Percentiles rank a stretch among this genome's conserved stretches.
Conservation (phyloP, 352 stramenopile species). For the Phytophthora fragariaefolia region DNA sequence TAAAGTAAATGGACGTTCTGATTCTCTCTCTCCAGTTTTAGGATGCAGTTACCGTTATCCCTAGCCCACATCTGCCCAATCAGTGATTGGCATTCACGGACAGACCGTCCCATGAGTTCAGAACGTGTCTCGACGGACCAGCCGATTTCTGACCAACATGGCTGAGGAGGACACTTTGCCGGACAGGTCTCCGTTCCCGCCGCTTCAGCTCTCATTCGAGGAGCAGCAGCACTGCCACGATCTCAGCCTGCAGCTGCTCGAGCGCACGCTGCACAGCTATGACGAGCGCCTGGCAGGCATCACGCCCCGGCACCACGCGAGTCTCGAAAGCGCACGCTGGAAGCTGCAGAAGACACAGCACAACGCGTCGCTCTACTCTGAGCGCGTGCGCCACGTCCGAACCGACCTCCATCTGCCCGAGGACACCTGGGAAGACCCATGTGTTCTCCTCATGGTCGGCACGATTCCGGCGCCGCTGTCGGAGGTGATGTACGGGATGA, state of each 20-base stretch:
- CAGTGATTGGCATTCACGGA: no score
- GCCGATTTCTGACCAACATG: slow-evolving; percentile 15
- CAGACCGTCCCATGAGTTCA: slow-evolving; percentile 19
- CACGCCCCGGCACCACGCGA: slow-evolving; percentile 28
- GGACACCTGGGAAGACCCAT: slow-evolving; percentile 39
- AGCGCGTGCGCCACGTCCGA: slow-evolving; percentile 34
- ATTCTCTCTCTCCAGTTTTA: no score
- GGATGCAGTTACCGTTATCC: no score
- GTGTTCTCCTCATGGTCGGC: slow-evolving; percentile 48
- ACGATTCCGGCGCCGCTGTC: slow-evolving; percentile 53
- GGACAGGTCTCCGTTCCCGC: slow-evolving; percentile 41
- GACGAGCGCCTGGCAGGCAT: slow-evolving; percentile 37
- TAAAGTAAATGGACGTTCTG: no score
- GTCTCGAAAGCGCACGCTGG: slow-evolving; percentile 44
- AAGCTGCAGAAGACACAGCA: slow-evolving; percentile 45
- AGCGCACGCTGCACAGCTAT: slow-evolving; percentile 46
- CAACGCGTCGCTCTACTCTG: slow-evolving; percentile 42
- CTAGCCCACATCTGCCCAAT: no score
- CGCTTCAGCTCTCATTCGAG: slow-evolving; percentile 34
- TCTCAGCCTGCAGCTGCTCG: slow-evolving; percentile 41
- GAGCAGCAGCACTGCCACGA: slow-evolving; percentile 45
- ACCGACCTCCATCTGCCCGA: slow-evolving; percentile 38
- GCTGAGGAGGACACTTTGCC: slow-evolving; percentile 25
- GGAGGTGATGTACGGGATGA: slow-evolving; percentile 69
- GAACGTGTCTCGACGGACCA: slow-evolving; percentile 12